Conservation (phyloP, 306 rosid species). For the Dicorynia guianensis region DNA sequence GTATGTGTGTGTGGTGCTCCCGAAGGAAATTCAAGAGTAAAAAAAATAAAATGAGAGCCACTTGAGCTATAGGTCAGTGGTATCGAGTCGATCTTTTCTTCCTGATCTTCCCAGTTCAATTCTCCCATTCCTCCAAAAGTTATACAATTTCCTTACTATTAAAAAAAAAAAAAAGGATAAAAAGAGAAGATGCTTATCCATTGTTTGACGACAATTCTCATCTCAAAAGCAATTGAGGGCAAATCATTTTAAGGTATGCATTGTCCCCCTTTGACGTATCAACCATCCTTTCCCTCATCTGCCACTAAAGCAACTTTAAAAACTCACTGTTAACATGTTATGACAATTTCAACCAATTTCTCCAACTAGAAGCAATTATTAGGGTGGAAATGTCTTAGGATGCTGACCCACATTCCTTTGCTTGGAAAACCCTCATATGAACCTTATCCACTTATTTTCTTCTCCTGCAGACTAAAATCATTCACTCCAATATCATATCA, state of each 20-base stretch:
- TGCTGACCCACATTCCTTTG: background rate
- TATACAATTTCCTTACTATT: too few relatives aligned
- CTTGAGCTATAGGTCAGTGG: too few relatives aligned
- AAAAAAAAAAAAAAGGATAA: too few relatives aligned
- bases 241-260: constrained; percentile 56
- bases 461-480: background rate
- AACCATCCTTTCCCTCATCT: constrained; percentile 42
- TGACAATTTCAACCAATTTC: constrained; percentile 30
- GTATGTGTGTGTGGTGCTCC: too few relatives aligned
- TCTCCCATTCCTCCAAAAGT: too few relatives aligned
- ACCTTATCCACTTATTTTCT: constrained; percentile 25
- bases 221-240: constrained; percentile 41
- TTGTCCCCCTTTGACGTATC: constrained; percentile 60
- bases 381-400: constrained; percentile 13
- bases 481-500: constrained; percentile 28
- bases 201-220: constrained; percentile 44
- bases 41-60: constrained; percentile 6
- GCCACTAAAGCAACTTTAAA: constrained; percentile 31
- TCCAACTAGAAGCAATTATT: constrained; percentile 40
- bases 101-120: constrained; percentile 40
- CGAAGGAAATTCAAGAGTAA: too few relatives aligned
- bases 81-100: too few relatives aligned
- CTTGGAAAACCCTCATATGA: background rate
- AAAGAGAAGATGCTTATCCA: too few relatives aligned
- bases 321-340: constrained; percentile 11